phyloP scores from a whole-genome alignment of 2,329 filamentous ascomycete genomes.

The Aspergillus costaricaensis region DNA sequence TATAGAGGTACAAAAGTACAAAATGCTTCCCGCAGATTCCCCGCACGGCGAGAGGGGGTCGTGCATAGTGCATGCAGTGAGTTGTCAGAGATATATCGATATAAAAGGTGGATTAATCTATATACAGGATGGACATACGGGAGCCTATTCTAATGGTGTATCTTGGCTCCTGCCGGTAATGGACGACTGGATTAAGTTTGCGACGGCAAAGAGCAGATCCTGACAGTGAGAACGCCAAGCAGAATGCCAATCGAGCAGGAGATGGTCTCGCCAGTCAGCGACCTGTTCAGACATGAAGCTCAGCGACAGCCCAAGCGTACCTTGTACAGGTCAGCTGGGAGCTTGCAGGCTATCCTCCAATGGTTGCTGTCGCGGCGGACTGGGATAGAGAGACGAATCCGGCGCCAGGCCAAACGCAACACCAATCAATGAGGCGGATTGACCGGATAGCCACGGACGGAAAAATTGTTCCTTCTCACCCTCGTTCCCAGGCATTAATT shows the following conservation, averaged over 20 bases:
- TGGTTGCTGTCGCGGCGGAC: background rate
- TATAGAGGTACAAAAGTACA: background rate
- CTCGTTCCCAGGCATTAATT: background rate
- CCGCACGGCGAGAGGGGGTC: constrained; percentile 7
- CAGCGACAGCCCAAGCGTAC: background rate
- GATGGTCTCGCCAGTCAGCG: background rate
- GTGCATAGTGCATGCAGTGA: constrained; percentile 6
- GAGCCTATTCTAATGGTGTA: background rate
- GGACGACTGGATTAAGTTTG: background rate
- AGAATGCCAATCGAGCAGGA: background rate
- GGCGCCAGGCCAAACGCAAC: background rate
- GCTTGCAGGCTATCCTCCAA: background rate
- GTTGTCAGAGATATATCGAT: background rate
- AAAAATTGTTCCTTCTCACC: background rate
- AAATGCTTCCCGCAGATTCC: background rate
- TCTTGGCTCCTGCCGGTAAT: background rate
- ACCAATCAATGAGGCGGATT: background rate
- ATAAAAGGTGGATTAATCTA: constrained; percentile 1
- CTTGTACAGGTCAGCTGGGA: background rate
- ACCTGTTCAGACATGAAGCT: background rate
- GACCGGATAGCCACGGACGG: constrained; percentile 3
- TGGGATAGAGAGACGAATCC: background rate
- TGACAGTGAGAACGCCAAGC: background rate
- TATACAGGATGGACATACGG: background rate
- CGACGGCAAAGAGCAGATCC: background rate